These are phyloP conservation scores for Datura wrightii DNA, from an alignment of 257 asterid species.

Conservation along the genomic window DNA sequence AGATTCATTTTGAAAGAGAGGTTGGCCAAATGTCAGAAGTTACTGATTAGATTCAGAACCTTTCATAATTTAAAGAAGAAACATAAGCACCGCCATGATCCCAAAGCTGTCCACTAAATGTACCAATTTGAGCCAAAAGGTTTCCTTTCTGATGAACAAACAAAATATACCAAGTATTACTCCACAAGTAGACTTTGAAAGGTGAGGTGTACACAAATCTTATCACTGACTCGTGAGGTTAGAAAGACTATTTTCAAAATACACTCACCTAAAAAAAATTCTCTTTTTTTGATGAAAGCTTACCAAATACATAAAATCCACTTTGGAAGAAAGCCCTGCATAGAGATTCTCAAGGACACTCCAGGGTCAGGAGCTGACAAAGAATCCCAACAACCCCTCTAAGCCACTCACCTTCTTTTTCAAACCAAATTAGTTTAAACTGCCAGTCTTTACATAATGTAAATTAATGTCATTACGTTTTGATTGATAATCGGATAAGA, in stretches of 20 bases:
- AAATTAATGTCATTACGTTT: not conserved
- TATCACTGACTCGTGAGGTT: too few relatives aligned
- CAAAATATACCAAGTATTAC: too few relatives aligned
- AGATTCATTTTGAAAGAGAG: not conserved
- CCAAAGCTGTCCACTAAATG: not conserved
- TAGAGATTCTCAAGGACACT: not conserved
- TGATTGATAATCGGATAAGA: not conserved
- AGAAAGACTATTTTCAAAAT: too few relatives aligned
- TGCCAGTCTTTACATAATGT: slow-evolving; percentile 8
- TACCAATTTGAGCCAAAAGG: not conserved
- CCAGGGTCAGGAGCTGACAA: not conserved
- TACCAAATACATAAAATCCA: not conserved
- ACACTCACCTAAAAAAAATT: too few relatives aligned
- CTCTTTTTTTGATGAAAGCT: not conserved
- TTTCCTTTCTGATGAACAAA: not conserved
- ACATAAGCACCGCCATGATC: not conserved
- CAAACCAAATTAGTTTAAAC: not conserved
- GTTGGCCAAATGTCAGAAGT: not conserved
- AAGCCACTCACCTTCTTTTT: not conserved
- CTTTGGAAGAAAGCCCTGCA: not conserved
- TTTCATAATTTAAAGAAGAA: not conserved
- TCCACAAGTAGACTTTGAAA: too few relatives aligned
- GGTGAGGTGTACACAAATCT: too few relatives aligned
- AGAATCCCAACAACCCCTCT: not conserved
- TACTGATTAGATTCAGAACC: not conserved